phyloP scores from a whole-genome alignment of 129 eudicot genomes.

The Chrysanthemum seticuspe region DNA sequence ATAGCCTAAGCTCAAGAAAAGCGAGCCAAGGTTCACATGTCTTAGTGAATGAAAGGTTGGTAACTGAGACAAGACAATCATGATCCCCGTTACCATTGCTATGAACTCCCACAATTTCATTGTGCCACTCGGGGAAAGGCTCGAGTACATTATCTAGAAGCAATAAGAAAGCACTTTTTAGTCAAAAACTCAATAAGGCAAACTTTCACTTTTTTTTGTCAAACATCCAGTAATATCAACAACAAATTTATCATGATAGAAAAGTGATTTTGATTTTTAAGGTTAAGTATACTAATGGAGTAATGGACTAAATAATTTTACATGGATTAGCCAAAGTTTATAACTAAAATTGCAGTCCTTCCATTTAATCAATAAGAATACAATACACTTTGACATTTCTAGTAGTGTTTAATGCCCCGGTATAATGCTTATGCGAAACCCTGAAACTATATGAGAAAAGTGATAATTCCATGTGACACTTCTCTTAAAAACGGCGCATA shows the following conservation, averaged over 20 bases:
- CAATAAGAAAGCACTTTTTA: no score
- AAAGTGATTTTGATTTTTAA: neutral
- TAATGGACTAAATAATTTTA: neutral
- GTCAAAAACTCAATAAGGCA: neutral
- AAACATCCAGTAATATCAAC: neutral
- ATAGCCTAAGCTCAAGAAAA: neutral
- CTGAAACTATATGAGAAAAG: neutral
- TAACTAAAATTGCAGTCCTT: no score
- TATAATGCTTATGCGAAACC: neutral
- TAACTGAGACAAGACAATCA: slow-evolving; percentile 59
- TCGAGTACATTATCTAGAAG: slow-evolving; percentile 53
- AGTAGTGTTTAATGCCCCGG: no score
- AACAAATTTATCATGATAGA: neutral
- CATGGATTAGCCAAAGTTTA: no score
- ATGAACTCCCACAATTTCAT: slow-evolving; percentile 42
- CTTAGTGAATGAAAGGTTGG: slow-evolving; percentile 28
- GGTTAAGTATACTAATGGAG: neutral
- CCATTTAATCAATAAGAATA: no score
- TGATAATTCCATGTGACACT: neutral
- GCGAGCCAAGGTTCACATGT: slow-evolving; percentile 13
- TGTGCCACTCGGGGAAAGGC: slow-evolving; percentile 50
- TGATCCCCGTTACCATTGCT: slow-evolving; percentile 65
- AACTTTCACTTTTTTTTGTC: neutral
- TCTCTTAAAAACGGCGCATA: neutral
- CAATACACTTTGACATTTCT: no score